A percentile compares a stretch with the other conserved stretches of the same genome.
These are phyloP conservation scores for Trebouxia gelatinosa DNA, from an alignment of 163 green algal genomes.

Conservation along the genomic window DNA sequence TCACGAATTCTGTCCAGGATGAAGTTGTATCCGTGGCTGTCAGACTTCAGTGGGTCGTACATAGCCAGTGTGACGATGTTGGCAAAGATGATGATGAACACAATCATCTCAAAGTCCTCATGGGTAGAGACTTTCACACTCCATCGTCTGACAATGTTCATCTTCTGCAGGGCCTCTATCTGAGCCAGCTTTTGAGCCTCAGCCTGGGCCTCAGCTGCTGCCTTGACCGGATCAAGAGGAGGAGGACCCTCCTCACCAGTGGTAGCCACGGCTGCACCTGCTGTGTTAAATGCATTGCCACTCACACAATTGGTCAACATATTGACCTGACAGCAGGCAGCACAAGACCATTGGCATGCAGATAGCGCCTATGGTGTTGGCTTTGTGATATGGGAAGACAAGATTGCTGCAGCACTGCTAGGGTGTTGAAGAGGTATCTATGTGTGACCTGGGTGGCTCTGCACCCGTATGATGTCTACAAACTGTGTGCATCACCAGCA, in stretches of 20 bases:
- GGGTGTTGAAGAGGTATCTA: too few relatives aligned
- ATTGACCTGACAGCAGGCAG: too few relatives aligned
- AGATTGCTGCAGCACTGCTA: too few relatives aligned
- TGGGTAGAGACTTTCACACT: slow-evolving; percentile 20
- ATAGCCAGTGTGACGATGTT: slow-evolving; percentile 79
- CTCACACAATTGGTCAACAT: too few relatives aligned
- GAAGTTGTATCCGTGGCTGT: slow-evolving; percentile 45
- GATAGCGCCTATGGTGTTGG: too few relatives aligned
- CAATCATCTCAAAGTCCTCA: slow-evolving; percentile 53
- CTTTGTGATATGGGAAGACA: too few relatives aligned
- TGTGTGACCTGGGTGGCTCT: too few relatives aligned
- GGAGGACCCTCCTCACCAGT: neutral
- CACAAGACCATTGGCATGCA: too few relatives aligned
- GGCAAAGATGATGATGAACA: slow-evolving; percentile 71
- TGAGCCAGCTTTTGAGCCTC: slow-evolving; percentile 5
- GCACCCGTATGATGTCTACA: too few relatives aligned
- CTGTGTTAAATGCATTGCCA: too few relatives aligned
- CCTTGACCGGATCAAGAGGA: slow-evolving; percentile 1
- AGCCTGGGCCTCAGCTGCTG: slow-evolving; percentile 23
- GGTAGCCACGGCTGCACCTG: neutral
- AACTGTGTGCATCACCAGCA: too few relatives aligned
- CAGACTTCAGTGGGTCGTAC: slow-evolving; percentile 56
- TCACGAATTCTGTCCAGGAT: slow-evolving; percentile 45
- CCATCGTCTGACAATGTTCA: neutral
- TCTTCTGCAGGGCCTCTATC: slow-evolving; percentile 18